These are phyloP conservation scores for Lantana camara DNA, from an alignment of 257 asterid species.

Conservation along the genomic window DNA sequence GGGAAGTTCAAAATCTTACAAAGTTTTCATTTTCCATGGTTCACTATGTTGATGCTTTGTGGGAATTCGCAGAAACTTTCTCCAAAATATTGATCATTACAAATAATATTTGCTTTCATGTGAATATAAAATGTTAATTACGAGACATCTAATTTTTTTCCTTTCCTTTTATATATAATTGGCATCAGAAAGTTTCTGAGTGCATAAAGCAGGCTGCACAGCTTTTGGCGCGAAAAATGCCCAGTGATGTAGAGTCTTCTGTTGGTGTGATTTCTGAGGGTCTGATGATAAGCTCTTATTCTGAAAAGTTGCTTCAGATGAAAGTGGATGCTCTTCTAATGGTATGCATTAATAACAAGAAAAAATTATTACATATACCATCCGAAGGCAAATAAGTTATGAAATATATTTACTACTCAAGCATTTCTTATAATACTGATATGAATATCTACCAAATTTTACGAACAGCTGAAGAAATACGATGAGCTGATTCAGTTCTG, in stretches of 20 bases:
- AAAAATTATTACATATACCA: slow-evolving; percentile 25
- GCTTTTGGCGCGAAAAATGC: slow-evolving; percentile 51
- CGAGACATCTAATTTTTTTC: neutral
- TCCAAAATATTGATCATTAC: neutral
- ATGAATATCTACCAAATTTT: slow-evolving; percentile 19
- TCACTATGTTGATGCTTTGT: neutral
- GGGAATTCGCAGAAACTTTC: neutral
- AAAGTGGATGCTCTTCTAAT: slow-evolving; percentile 83
- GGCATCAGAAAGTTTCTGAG: slow-evolving; percentile 69
- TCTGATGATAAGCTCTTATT: slow-evolving; percentile 67
- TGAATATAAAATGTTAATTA: slow-evolving; percentile 8
- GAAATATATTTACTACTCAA: slow-evolving; percentile 4
- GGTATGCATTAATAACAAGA: slow-evolving; percentile 48
- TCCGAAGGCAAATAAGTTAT: slow-evolving; percentile 6
- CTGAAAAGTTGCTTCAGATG: slow-evolving; percentile 68
- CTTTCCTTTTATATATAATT: slow-evolving; percentile 16
- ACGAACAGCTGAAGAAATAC: slow-evolving; percentile 70
- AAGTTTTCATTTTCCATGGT: neutral
- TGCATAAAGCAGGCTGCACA: slow-evolving; percentile 64
- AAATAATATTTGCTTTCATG: neutral
- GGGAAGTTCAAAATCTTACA: neutral
- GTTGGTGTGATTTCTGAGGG: slow-evolving; percentile 68
- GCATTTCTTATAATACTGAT: slow-evolving; percentile 11
- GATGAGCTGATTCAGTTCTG: slow-evolving; percentile 81
- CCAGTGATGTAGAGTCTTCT: slow-evolving; percentile 64